Conservation (phyloP, 2,329 filamentous ascomycete species). For the Nemania sp. region DNA sequence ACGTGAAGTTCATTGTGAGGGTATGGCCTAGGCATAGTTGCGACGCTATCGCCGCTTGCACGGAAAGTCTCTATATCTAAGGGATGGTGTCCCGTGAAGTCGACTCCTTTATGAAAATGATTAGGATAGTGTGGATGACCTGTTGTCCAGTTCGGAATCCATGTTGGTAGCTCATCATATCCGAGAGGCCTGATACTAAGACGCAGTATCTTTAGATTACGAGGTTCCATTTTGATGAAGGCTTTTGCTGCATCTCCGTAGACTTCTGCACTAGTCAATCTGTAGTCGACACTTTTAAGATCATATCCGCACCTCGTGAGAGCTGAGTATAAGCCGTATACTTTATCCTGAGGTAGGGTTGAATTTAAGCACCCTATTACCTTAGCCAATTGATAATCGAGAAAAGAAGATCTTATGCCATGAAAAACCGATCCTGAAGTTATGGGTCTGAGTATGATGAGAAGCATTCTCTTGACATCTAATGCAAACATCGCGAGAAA, state of each 20-base stretch:
- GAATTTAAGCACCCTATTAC: background rate
- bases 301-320: background rate
- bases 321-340: background rate
- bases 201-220: background rate
- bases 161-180: background rate
- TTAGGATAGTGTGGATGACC: background rate
- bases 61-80: background rate
- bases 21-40: background rate
- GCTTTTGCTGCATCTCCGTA: background rate
- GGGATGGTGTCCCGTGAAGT: background rate
- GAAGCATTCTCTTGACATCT: background rate
- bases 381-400: no score
- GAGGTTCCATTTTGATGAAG: constrained; percentile 1
- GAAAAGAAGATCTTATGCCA: no score
- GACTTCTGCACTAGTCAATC: background rate
- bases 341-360: constrained; percentile 3
- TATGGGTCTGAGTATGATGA: background rate
- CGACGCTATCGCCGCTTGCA: background rate
- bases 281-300: background rate
- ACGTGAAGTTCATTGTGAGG: background rate
- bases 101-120: background rate
- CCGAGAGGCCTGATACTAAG: background rate
- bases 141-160: background rate
- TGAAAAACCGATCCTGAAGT: no score
- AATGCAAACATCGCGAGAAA: background rate